phyloP scores from a whole-genome alignment of 164 flowering plant species.

The Echeveria elegans region DNA sequence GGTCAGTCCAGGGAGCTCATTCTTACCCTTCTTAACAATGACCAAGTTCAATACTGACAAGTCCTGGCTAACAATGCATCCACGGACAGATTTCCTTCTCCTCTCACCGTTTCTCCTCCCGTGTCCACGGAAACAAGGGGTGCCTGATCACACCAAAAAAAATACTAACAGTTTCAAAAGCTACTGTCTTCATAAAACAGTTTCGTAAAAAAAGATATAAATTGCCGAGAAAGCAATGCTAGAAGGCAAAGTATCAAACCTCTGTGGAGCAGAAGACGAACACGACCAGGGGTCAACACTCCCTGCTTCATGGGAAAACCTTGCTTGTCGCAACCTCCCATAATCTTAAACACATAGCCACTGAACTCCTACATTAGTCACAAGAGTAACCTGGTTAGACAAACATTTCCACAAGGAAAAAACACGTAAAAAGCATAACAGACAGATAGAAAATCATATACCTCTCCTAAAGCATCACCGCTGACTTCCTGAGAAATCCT shows the following conservation, averaged over 20 bases:
- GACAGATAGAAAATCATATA: neutral
- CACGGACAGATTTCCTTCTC: constrained; percentile 63
- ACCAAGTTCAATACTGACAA: constrained; percentile 57
- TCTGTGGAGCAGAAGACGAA: constrained; percentile 49
- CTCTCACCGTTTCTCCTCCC: constrained; percentile 64
- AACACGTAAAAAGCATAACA: neutral
- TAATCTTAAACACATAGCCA: constrained; percentile 55
- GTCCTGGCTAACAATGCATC: constrained; percentile 62
- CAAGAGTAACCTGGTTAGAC: neutral
- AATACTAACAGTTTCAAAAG: neutral
- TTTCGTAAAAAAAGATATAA: neutral
- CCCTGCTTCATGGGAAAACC: constrained; percentile 74
- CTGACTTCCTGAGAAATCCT: constrained; percentile 47
- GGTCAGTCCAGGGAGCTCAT: constrained; percentile 44
- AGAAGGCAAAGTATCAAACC: constrained; percentile 18
- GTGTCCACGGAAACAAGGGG: constrained; percentile 64
- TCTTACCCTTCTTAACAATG: constrained; percentile 48
- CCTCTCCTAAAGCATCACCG: constrained; percentile 42
- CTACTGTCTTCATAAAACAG: too few species aligned
- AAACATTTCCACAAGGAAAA: too few species aligned
- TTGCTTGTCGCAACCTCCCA: constrained; percentile 65
- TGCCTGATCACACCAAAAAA: constrained; percentile 21
- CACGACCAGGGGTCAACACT: constrained; percentile 60
- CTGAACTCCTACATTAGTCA: constrained; percentile 37
- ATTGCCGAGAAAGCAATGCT: neutral